Evolutionary conservation across 306 rosid genomes (phyloP).

Genomic region (Oxytropis ochrocephala): DNA sequence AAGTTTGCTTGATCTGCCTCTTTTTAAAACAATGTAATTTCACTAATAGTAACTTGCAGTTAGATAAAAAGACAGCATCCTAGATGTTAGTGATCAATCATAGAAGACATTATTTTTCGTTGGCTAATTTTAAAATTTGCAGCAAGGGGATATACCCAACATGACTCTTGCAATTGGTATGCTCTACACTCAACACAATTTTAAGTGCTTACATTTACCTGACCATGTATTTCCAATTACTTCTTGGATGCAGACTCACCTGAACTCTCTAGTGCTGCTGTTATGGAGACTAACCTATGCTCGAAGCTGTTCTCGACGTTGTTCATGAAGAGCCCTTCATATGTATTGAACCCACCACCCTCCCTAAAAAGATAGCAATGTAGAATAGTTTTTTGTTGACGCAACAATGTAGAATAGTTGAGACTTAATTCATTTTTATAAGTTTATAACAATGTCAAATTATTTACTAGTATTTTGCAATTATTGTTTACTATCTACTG

Average conservation of each 20-base stretch:
- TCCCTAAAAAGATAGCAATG: too few relatives aligned
- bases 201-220: neutral
- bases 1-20: slow-evolving; percentile 10
- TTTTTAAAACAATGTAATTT: slow-evolving; percentile 3
- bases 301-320: too few relatives aligned
- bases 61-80: slow-evolving; percentile 2
- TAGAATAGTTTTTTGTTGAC: too few relatives aligned
- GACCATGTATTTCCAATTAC: slow-evolving; percentile 15
- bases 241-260: slow-evolving; percentile 32
- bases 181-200: too few relatives aligned
- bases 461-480: too few relatives aligned
- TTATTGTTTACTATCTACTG: too few relatives aligned
- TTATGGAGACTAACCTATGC: slow-evolving; percentile 90
- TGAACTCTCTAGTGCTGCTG: slow-evolving; percentile 63
- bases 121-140: neutral
- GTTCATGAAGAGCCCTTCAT: too few relatives aligned
- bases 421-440: too few relatives aligned
- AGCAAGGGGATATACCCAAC: slow-evolving; percentile 14
- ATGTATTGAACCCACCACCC: too few relatives aligned
- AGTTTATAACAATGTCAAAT: too few relatives aligned
- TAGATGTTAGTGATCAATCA: neutral
- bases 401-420: too few relatives aligned
- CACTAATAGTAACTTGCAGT: neutral
- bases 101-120: neutral
- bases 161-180: too few relatives aligned